Base-by-base conservation (phyloP, 2,329 filamentous ascomycete species). In the Trichophyton schoenleinii region DNA sequence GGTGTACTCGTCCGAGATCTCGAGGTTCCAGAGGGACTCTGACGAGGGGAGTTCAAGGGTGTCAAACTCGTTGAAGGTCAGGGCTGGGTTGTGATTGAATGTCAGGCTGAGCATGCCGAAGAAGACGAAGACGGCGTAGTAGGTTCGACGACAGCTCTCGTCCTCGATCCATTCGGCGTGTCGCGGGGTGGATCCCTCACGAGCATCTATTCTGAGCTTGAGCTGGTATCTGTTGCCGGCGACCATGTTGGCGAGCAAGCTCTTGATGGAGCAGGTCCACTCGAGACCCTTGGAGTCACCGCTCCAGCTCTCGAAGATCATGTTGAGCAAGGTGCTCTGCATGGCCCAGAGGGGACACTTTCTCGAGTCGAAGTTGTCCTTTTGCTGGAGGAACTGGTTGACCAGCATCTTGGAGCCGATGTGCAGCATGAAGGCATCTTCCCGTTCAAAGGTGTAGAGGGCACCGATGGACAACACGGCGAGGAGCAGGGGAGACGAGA, bases 271-370 rank as follows among this genome's bases (percentile, higher is more conserved):
- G 75, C 92, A 97, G 41, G 94, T 91, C 94, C 94, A 99, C 74
- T 99, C 94, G 2, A 99, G 81, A 42, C 94, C 94, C 76, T 96
- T 97, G 41, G 94, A 88, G 70, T 97, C 94, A 69, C 94, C 94
- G 73, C 94, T 97, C 94, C 94, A 99, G 79, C 91, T 97, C 61
- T 94, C 91, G 73, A 99, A 97, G 66, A 96, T 87, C 94, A 97
- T 97, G 80, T 99, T 99, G 62, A 99, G 80, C 60, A 99, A 79
- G 2, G 91, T 95, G 73, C 89, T 90, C 73, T 99, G 94, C 90
- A 97, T 97, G 57, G 92, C 94, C 92, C 94, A 97, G 13, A 99
- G 77, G 3, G 94, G 94, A 70, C 92, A 97, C 74, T 96, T 97
- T 68, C 92, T 86, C 7, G 94, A 97, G 79, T 92, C 96, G 74